These are phyloP conservation scores for Vitis hybrid DNA, from an alignment of 177 flowering plant species.

Conservation along the genomic window DNA sequence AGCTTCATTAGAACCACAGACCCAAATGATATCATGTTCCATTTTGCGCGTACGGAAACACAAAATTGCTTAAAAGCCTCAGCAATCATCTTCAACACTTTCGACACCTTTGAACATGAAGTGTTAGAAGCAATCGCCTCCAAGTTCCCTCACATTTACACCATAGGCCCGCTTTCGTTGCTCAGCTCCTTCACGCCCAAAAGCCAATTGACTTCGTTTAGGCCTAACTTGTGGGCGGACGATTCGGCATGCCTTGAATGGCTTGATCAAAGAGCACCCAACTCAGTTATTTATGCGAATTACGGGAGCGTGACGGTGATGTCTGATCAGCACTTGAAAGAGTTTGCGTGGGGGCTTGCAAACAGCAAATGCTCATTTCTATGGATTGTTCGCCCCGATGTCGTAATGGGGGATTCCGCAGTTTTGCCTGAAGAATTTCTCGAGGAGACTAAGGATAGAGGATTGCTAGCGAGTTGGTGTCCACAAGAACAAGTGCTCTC, in stretches of 20 bases:
- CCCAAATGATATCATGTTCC: conserved; percentile 15
- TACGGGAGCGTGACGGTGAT: conserved; percentile 27
- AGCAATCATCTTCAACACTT: conserved; percentile 29
- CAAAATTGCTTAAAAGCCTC: conserved; percentile 13
- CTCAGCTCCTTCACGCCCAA: background rate
- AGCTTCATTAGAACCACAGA: conserved; percentile 20
- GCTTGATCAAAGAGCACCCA: conserved; percentile 18
- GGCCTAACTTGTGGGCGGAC: conserved; percentile 28
- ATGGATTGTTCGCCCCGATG: conserved; percentile 24
- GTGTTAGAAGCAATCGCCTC: conserved; percentile 18
- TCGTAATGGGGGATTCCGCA: conserved; percentile 11
- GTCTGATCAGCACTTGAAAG: conserved; percentile 15
- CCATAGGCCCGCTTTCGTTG: conserved; percentile 19
- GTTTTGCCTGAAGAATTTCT: conserved; percentile 14
- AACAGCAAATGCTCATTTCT: conserved; percentile 26
- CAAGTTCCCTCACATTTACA: conserved; percentile 13
- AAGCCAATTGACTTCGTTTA: conserved; percentile 1
- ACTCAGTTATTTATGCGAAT: conserved; percentile 31
- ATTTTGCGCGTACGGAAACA: conserved; percentile 13
- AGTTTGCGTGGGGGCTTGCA: conserved; percentile 42
- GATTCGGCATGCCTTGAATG: conserved; percentile 24
- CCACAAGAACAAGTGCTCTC: no score
- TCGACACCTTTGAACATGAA: conserved; percentile 21
- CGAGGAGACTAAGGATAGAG: no score
- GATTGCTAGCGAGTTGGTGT: no score